Evolutionary conservation across 495 filamentous ascomycete species (phyloP).

Genomic region (Neurospora tetrasperma): DNA sequence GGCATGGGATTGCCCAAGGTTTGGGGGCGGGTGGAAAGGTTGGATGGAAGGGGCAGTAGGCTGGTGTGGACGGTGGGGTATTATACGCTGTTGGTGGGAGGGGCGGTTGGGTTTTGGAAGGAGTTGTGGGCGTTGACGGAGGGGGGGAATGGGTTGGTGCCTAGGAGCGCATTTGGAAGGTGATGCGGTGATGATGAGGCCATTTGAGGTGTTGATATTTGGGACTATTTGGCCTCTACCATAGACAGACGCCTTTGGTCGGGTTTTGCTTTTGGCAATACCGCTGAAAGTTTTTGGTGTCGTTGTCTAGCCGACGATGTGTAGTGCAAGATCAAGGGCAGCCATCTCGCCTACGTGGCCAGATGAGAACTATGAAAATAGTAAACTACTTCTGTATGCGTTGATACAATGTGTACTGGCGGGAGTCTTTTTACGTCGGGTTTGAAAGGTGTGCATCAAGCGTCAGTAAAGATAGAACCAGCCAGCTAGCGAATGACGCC

Average conservation of each 20-base stretch:
- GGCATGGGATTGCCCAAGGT: conserved; percentile 80
- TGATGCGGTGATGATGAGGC: background rate
- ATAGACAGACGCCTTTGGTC: background rate
- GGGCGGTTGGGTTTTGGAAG: conserved; percentile 58
- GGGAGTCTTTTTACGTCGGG: background rate
- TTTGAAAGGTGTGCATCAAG: background rate
- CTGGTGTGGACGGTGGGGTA: conserved; percentile 65
- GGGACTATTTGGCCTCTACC: background rate
- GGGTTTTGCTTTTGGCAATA: background rate
- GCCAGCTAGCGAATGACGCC: background rate
- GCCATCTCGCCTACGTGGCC: background rate
- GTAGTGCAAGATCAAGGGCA: background rate
- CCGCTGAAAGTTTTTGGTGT: background rate
- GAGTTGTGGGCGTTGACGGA: conserved; percentile 66
- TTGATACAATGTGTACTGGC: background rate
- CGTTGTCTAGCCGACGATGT: background rate
- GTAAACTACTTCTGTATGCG: background rate
- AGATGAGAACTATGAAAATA: background rate
- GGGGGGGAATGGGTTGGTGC: conserved; percentile 37
- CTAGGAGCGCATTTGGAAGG: conserved; percentile 19
- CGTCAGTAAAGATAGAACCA: background rate
- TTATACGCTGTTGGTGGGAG: conserved; percentile 61
- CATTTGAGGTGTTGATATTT: background rate
- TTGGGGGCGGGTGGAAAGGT: conserved; percentile 60
- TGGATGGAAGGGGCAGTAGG: conserved; percentile 7